Evolutionary conservation across 495 filamentous ascomycete species (phyloP).

Genomic region (Sordaria brevicollis): DNA sequence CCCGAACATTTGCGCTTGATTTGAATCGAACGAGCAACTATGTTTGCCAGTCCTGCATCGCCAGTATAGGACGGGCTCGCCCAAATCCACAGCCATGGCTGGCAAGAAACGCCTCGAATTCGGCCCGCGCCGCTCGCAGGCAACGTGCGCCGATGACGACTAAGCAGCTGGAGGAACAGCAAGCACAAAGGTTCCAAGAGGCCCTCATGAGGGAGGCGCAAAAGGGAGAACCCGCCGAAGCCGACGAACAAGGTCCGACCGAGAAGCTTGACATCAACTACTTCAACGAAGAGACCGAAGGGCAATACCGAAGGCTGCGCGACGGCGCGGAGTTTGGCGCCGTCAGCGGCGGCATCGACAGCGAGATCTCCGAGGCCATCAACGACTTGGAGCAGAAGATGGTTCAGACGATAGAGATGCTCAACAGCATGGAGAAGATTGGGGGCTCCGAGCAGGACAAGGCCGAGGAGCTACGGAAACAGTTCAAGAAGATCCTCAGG

Average conservation of each 20-base stretch:
- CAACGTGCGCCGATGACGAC: background rate
- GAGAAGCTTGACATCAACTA: conserved; percentile 23
- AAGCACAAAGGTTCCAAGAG: background rate
- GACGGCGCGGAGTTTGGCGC: conserved; percentile 30
- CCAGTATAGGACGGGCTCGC: conserved; percentile 8
- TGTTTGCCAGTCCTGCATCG: conserved; percentile 25
- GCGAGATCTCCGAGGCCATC: conserved; percentile 29
- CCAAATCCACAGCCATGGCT: conserved; percentile 12
- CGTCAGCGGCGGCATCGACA: conserved; percentile 31
- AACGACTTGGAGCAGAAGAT: conserved; percentile 46
- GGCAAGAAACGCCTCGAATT: conserved; percentile 9
- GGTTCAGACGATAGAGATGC: conserved; percentile 25
- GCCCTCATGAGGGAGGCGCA: background rate
- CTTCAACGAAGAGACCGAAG: conserved; percentile 34
- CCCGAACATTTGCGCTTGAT: conserved; percentile 15
- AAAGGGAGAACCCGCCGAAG: background rate
- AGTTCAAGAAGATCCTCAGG: conserved; percentile 27
- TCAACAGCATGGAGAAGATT: conserved; percentile 24
- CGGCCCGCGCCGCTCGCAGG: background rate
- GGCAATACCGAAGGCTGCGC: conserved; percentile 22
- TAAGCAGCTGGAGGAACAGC: background rate
- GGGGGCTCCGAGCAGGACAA: conserved; percentile 22
- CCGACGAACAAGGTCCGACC: background rate
- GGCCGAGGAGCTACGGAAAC: conserved; percentile 18
- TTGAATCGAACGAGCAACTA: conserved; percentile 19